A percentile compares a stretch with the other conserved stretches of the same genome.
These are phyloP conservation scores for Leishmania guyanensis DNA, from an alignment of 208 protist species.

Conservation along the genomic window DNA sequence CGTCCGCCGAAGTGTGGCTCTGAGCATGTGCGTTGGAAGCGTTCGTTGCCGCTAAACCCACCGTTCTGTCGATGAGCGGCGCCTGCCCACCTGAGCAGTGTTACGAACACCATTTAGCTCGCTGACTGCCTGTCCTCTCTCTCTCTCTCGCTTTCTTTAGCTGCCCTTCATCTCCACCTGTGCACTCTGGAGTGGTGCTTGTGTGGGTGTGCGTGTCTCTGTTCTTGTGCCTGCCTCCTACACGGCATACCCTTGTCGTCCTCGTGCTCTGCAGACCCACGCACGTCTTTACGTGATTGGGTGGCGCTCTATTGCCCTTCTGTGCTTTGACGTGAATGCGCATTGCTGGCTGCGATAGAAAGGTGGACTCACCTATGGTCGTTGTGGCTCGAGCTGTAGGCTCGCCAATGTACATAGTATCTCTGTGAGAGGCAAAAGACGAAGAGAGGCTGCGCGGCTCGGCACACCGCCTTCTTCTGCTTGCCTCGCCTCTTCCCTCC, in stretches of 20 bases:
- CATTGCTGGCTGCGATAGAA: not conserved
- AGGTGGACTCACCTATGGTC: not conserved
- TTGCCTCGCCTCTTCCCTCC: not conserved
- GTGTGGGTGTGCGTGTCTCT: not conserved
- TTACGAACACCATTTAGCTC: not conserved
- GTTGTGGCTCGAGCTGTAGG: not conserved
- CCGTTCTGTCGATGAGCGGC: not conserved
- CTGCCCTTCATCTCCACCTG: not conserved
- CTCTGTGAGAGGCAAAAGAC: not conserved
- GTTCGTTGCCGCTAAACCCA: not conserved
- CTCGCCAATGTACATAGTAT: conserved; percentile 7
- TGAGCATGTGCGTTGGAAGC: not conserved
- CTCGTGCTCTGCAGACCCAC: too few relatives aligned
- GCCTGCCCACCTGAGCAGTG: not conserved
- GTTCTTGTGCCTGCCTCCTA: not conserved
- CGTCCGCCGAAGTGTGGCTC: not conserved
- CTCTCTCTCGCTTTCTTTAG: not conserved
- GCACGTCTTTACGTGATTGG: not conserved
- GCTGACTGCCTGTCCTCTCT: not conserved
- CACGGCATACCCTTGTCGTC: not conserved
- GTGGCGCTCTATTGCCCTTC: not conserved
- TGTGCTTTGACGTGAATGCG: not conserved
- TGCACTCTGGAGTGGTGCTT: not conserved
- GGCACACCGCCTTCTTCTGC: not conserved
- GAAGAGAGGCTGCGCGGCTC: not conserved